Base-by-base conservation (phyloP, 2,329 filamentous ascomycete genomes). In the Catunica adiposa region DNA sequence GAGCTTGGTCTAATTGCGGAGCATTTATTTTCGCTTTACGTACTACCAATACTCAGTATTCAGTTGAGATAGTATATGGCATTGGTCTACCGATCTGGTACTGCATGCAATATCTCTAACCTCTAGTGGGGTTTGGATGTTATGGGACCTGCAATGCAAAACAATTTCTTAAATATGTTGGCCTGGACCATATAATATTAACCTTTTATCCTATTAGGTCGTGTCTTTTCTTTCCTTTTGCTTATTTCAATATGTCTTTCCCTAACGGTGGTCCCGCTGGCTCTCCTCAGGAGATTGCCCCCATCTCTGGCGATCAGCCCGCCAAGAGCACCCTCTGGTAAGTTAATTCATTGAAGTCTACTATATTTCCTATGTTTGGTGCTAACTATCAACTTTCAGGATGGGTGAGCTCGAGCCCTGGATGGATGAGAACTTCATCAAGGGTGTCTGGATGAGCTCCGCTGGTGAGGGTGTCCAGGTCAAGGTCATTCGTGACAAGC, bases 401-500 rank as follows among this genome's bases (percentile, higher is more conserved):
- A 98, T 98, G 92, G 92, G 92, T 63, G 92, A 98, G 69, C 84
- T 98, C 61, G 90, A 97, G 71, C 87, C 89, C 26, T 98, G 92
- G 92, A 97, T 98, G 73, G 92, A 98, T 64, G 92, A 98, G 74
- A 94, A 90, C 71, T 98, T 97, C 69, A 86, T 98, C 66, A 89
- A 94, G 71, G 92, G 86, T 63, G 82, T 97, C 48, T 97, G 88
- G 78, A 66, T 74, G 61, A 94, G 88, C 65, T 82, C 89, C 64
- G 86, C 95, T 73, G 89, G 86, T 62, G 92, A 97, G 71, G 82
- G 82, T 61, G 92, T 98, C 64, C 96, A 96, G 64, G 92, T 98
- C 64, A 98, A 98, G 80, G 95, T 98, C 78, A 98, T 98, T 65
- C 87, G 92, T 62, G 92, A 98, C 74, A 96, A 96, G 72, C 95